A percentile compares a stretch with the other conserved stretches of the same genome.
Conservation (phyloP, 139 green algal genomes). For the Chlorella sp. region DNA sequence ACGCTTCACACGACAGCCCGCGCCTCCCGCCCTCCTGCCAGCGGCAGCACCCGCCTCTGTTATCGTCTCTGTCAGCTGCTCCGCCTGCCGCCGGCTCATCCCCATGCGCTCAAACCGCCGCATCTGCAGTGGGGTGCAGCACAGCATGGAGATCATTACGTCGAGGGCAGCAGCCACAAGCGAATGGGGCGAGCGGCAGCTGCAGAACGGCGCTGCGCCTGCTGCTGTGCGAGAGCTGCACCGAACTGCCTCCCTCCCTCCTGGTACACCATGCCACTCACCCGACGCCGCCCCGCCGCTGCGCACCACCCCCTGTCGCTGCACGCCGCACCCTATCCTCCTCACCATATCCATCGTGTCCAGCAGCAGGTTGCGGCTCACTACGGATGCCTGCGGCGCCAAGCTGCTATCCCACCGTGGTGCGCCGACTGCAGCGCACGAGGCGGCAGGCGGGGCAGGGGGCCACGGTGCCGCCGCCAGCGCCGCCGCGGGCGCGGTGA, state of each 20-base stretch:
- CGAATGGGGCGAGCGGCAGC: background rate
- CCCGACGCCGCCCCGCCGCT: background rate
- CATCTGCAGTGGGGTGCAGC: slow-evolving; percentile 31
- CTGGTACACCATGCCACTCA: background rate
- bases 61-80: slow-evolving; percentile 75
- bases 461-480: no score
- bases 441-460: no score
- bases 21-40: no score
- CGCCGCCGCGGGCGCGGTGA: no score
- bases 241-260: background rate
- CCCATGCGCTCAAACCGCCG: slow-evolving; percentile 47
- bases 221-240: background rate
- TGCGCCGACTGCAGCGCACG: no score
- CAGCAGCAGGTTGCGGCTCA: slow-evolving; percentile 30
- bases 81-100: slow-evolving; percentile 62
- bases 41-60: no score
- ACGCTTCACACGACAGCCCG: no score
- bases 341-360: slow-evolving; percentile 51
- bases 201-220: background rate
- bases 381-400: background rate
- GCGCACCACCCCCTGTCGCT: no score
- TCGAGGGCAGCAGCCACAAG: no score
- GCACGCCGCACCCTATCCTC: no score
- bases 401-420: no score
- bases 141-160: background rate